Percentiles rank a stretch among this genome's conserved stretches.
Conservation (phyloP, 148 eudicot genomes). For the Camellia granthamiana region DNA sequence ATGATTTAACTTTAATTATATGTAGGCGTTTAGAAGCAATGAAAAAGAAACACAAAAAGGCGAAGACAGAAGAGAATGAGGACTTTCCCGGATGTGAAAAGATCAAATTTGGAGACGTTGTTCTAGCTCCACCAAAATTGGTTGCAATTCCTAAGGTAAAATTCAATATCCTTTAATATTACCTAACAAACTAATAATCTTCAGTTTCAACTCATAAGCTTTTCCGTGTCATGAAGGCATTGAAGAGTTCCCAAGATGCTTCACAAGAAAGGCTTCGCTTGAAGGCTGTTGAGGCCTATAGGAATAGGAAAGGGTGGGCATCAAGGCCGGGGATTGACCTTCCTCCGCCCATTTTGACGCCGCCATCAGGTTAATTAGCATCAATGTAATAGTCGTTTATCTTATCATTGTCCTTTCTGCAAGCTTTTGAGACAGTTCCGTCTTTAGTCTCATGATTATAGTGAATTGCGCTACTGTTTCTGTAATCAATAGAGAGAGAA, state of each 20-base stretch:
- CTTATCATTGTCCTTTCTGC: background rate
- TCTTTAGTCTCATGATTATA: background rate
- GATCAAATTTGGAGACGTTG: constrained; percentile 87
- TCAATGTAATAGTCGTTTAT: background rate
- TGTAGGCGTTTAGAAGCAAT: constrained; percentile 65
- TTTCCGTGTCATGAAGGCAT: constrained; percentile 38
- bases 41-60: constrained; percentile 64
- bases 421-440: background rate
- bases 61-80: constrained; percentile 35
- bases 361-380: constrained; percentile 14
- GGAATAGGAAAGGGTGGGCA: constrained; percentile 64
- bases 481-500: background rate
- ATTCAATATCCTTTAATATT: background rate
- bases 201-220: background rate
- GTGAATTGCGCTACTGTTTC: background rate
- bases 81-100: constrained; percentile 59
- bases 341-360: constrained; percentile 33
- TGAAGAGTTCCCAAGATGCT: constrained; percentile 50
- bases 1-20: constrained; percentile 1
- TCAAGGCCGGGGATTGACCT: constrained; percentile 71
- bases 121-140: constrained; percentile 83
- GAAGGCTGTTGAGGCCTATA: constrained; percentile 75
- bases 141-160: constrained; percentile 62
- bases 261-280: constrained; percentile 78
- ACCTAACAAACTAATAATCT: background rate